Evolutionary conservation across 2,329 filamentous ascomycete species (phyloP).

Genomic region (Fusarium chuoi): DNA sequence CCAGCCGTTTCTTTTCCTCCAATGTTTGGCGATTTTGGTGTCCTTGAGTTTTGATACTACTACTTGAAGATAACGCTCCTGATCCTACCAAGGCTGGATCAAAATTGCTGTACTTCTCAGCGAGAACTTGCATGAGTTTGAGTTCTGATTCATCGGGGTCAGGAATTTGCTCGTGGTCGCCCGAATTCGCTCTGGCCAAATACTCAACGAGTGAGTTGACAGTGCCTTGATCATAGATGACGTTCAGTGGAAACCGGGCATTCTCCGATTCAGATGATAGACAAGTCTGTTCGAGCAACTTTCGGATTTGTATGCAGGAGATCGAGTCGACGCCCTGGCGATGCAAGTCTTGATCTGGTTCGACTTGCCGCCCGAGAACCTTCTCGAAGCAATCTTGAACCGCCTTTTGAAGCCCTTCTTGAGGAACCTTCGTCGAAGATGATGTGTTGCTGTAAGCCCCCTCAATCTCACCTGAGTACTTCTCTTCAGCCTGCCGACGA

Average conservation of each 20-base stretch:
- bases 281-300: slow-evolving; percentile 43
- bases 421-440: slow-evolving; percentile 31
- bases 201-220: slow-evolving; percentile 49
- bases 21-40: neutral
- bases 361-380: slow-evolving; percentile 43
- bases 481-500: slow-evolving; percentile 60
- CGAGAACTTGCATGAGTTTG: slow-evolving; percentile 8
- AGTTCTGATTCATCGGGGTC: neutral
- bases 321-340: slow-evolving; percentile 70
- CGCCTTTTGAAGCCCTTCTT: slow-evolving; percentile 49
- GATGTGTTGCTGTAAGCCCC: slow-evolving; percentile 52
- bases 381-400: slow-evolving; percentile 49
- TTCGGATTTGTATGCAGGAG: slow-evolving; percentile 63
- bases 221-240: slow-evolving; percentile 69
- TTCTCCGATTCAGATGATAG: slow-evolving; percentile 2
- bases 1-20: neutral
- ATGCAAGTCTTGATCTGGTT: slow-evolving; percentile 63
- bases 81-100: neutral
- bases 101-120: slow-evolving; percentile 20
- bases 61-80: neutral
- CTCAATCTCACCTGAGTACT: slow-evolving; percentile 59
- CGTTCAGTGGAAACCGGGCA: slow-evolving; percentile 59
- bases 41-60: no score
- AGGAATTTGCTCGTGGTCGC: no score
- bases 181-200: slow-evolving; percentile 14